phyloP scores from a whole-genome alignment of 768 basidiomycete species.

The Clavaria fumosa region DNA sequence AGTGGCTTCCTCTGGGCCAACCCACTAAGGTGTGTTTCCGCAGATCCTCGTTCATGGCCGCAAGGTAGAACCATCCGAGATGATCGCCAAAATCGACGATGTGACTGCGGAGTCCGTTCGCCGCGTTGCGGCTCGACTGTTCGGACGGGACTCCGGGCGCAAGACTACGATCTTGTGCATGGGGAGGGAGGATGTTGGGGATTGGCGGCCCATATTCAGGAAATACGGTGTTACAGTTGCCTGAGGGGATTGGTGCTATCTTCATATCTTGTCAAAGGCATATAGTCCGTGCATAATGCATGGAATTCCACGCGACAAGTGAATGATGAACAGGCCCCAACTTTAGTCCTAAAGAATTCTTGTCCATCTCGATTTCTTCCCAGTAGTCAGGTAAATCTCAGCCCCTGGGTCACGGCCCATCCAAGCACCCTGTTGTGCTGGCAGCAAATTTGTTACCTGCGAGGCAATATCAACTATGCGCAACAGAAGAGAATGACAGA shows the following conservation, averaged over 20 bases:
- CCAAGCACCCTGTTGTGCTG: conserved; percentile 57
- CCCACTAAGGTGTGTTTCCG: conserved; percentile 8
- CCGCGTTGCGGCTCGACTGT: conserved; percentile 61
- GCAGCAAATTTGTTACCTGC: conserved; percentile 53
- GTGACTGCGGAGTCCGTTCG: conserved; percentile 57
- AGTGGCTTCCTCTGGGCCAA: neutral
- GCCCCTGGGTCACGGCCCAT: conserved; percentile 43
- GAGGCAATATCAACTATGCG: conserved; percentile 5
- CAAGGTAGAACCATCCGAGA: conserved; percentile 78
- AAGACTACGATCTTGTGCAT: conserved; percentile 71
- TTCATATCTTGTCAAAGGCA: neutral
- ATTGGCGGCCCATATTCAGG: conserved; percentile 43
- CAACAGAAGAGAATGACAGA: neutral
- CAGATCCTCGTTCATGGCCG: conserved; percentile 80
- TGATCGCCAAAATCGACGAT: conserved; percentile 74
- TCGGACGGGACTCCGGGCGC: conserved; percentile 45
- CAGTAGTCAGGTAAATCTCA: conserved; percentile 57
- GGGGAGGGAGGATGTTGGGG: conserved; percentile 66
- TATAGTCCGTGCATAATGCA: neutral
- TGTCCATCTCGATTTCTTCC: conserved; percentile 51
- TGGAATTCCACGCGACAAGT: no score
- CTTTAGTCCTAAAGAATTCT: conserved; percentile 17
- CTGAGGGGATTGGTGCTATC: conserved; percentile 4
- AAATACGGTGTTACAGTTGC: conserved; percentile 52
- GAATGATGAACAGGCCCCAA: no score